Evolutionary conservation across 2,329 filamentous ascomycete species (phyloP).

Genomic region (Beauveria asiatica): DNA sequence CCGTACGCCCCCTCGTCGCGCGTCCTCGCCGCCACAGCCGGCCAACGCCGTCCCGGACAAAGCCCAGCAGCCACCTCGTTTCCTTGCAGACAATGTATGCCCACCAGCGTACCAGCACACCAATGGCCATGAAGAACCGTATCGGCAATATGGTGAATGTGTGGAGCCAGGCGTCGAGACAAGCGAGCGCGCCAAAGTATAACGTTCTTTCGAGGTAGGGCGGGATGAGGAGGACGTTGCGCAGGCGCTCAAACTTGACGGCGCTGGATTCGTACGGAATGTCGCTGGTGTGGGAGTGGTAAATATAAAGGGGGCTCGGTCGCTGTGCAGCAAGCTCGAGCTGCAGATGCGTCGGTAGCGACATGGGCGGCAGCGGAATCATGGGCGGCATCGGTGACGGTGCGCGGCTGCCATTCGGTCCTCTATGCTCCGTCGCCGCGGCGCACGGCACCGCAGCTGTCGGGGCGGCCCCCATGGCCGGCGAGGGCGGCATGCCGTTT

Average conservation of each 20-base stretch:
- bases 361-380: slow-evolving; percentile 58
- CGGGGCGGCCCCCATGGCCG: slow-evolving; percentile 16
- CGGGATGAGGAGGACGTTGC: slow-evolving; percentile 80
- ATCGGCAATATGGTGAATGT: slow-evolving; percentile 92
- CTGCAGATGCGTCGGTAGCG: slow-evolving; percentile 55
- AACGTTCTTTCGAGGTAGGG: slow-evolving; percentile 75
- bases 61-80: slow-evolving; percentile 59
- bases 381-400: slow-evolving; percentile 43
- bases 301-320: slow-evolving; percentile 58
- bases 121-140: slow-evolving; percentile 72
- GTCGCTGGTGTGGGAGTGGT: slow-evolving; percentile 47
- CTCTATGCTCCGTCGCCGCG: slow-evolving; percentile 3
- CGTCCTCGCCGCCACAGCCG: slow-evolving; percentile 63
- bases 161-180: slow-evolving; percentile 92
- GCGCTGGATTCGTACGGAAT: slow-evolving; percentile 84
- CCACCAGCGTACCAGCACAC: slow-evolving; percentile 74
- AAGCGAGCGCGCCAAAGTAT: slow-evolving; percentile 81
- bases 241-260: slow-evolving; percentile 82
- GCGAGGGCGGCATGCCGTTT: slow-evolving; percentile 14
- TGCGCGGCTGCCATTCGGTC: slow-evolving; percentile 22
- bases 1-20: slow-evolving; percentile 26
- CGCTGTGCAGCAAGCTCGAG: slow-evolving; percentile 54
- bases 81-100: slow-evolving; percentile 63
- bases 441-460: slow-evolving; percentile 18
- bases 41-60: slow-evolving; percentile 71